Conservation (phyloP, 106 monocot genomes). For the Iris macrosiphon region DNA sequence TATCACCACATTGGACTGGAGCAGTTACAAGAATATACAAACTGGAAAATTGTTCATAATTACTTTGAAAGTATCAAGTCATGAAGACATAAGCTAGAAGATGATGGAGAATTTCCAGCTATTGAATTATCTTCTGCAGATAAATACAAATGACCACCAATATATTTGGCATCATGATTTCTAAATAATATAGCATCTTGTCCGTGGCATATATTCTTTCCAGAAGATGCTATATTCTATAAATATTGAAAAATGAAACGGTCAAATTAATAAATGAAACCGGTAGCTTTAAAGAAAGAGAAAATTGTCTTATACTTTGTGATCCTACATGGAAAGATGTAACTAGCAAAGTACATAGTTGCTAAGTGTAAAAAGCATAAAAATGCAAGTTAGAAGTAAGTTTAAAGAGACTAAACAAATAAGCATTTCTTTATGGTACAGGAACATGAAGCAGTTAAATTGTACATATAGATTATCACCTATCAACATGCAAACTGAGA, state of each 20-base stretch:
- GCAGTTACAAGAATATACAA: background rate
- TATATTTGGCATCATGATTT: constrained; percentile 23
- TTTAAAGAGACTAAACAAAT: too few species aligned
- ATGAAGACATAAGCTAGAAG: constrained; percentile 30
- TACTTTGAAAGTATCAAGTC: background rate
- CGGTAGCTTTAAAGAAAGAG: background rate
- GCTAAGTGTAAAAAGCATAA: too few species aligned
- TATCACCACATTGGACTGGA: background rate
- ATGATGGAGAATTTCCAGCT: constrained; percentile 9
- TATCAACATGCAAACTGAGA: too few species aligned
- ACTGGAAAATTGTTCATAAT: background rate
- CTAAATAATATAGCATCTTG: constrained; percentile 8
- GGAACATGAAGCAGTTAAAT: too few species aligned
- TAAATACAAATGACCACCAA: constrained; percentile 31
- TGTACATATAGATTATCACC: too few species aligned
- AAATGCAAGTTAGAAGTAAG: too few species aligned
- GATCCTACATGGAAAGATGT: too few species aligned
- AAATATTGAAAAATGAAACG: background rate
- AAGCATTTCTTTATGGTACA: too few species aligned
- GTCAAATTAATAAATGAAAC: background rate
- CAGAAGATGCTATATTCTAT: constrained; percentile 1
- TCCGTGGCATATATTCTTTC: constrained; percentile 9
- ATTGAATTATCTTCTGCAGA: constrained; percentile 41
- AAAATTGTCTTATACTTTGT: too few species aligned
- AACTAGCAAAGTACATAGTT: too few species aligned